Evolutionary conservation across 2,329 filamentous ascomycete species (phyloP).

Genomic region (Plectosphaerella plurivora): DNA sequence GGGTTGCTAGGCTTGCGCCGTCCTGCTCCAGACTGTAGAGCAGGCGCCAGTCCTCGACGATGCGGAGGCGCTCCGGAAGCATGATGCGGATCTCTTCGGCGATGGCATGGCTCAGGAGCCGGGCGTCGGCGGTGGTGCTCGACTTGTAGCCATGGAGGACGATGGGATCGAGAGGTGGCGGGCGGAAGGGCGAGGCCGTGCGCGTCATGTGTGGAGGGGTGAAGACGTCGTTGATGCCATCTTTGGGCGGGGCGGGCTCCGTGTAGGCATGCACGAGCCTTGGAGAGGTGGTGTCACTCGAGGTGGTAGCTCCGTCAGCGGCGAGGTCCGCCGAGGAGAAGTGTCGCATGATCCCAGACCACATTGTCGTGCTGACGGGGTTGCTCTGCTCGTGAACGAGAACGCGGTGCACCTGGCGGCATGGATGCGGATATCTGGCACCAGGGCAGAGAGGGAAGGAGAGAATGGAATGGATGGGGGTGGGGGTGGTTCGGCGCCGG

Average conservation of each 20-base stretch:
- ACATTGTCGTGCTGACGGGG: conserved; percentile 33
- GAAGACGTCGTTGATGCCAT: conserved; percentile 56
- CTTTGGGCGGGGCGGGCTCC: conserved; percentile 19
- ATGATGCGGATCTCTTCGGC: conserved; percentile 93
- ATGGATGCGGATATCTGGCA: too few species aligned
- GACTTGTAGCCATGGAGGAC: conserved; percentile 61
- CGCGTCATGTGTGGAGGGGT: conserved; percentile 50
- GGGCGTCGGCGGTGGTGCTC: conserved; percentile 54
- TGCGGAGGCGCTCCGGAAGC: conserved; percentile 78
- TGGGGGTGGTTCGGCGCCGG: too few species aligned
- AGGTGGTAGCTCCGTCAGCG: conserved; percentile 12
- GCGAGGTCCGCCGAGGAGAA: conserved; percentile 48
- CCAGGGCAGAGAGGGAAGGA: too few species aligned
- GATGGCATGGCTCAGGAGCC: conserved; percentile 66
- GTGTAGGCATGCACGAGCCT: conserved; percentile 18
- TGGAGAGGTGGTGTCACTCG: conserved; percentile 13
- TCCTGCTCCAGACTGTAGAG: conserved; percentile 90
- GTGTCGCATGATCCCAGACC: conserved; percentile 63
- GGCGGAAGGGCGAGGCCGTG: conserved; percentile 74
- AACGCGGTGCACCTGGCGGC: conserved; percentile 12
- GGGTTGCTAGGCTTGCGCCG: conserved; percentile 78
- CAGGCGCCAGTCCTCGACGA: conserved; percentile 81
- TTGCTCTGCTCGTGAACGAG: conserved; percentile 21
- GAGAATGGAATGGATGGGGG: too few species aligned
- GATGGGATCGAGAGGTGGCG: conserved; percentile 82